These are phyloP conservation scores for Pseudovirgaria hyperparasitica DNA, from an alignment of 2,329 filamentous ascomycete genomes.

Conservation along the genomic window DNA sequence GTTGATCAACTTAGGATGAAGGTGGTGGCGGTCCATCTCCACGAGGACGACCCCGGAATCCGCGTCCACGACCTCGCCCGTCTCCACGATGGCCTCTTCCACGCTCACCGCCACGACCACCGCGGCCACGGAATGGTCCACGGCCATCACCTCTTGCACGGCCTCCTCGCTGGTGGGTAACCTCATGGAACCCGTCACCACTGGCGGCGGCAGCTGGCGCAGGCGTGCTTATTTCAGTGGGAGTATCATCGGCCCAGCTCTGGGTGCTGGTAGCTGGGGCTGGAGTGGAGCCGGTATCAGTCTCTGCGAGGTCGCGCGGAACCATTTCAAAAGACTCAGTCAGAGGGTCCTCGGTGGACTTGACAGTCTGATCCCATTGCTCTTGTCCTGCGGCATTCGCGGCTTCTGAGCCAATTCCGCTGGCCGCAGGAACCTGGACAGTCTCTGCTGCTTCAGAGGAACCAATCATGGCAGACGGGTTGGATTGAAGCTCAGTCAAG, in stretches of 20 bases:
- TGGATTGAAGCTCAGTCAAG: conserved; percentile 51
- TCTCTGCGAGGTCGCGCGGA: conserved; percentile 60
- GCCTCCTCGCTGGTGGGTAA: conserved; percentile 33
- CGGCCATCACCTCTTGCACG: conserved; percentile 40
- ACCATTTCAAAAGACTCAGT: conserved; percentile 65
- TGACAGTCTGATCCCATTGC: conserved; percentile 49
- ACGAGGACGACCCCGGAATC: conserved; percentile 32
- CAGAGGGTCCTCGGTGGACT: conserved; percentile 34
- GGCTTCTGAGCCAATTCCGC: conserved; percentile 26
- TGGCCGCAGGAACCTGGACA: conserved; percentile 19
- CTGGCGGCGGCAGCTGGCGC: conserved; percentile 21
- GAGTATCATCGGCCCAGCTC: conserved; percentile 72
- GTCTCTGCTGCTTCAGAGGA: conserved; percentile 12
- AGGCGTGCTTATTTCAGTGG: conserved; percentile 13
- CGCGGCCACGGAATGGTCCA: conserved; percentile 40
- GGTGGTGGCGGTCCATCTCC: too few relatives aligned
- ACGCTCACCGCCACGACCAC: conserved; percentile 24
- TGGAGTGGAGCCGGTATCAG: conserved; percentile 48
- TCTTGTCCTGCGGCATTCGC: conserved; percentile 46
- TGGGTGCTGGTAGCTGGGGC: conserved; percentile 48
- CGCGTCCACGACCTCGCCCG: conserved; percentile 18
- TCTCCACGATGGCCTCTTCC: conserved; percentile 22
- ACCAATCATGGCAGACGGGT: conserved; percentile 17
- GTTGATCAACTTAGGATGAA: too few relatives aligned
- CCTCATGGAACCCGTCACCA: conserved; percentile 61